These are phyloP conservation scores for Vitis riparia DNA, from an alignment of 164 flowering plant genomes.

Conservation along the genomic window DNA sequence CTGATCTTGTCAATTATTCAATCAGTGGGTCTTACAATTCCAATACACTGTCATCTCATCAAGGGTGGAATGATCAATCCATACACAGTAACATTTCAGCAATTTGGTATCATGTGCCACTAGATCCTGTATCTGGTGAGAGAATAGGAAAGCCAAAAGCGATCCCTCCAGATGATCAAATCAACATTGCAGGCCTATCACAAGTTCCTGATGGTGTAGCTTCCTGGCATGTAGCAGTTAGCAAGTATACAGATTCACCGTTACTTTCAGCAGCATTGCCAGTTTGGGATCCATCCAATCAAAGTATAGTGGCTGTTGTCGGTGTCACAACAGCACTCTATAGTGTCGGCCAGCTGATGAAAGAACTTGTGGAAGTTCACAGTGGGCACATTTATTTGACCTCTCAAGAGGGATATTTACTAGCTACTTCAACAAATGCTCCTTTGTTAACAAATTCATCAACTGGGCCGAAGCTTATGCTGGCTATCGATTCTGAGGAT, in stretches of 20 bases:
- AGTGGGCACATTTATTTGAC: slow-evolving; percentile 91
- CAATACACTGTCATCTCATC: slow-evolving; percentile 32
- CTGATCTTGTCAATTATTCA: slow-evolving; percentile 66
- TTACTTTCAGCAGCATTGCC: slow-evolving; percentile 95
- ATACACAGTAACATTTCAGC: slow-evolving; percentile 63
- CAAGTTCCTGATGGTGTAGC: slow-evolving; percentile 90
- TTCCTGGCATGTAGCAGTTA: slow-evolving; percentile 92
- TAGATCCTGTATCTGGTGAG: slow-evolving; percentile 77
- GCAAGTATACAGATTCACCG: slow-evolving; percentile 86
- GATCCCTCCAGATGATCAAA: slow-evolving; percentile 85
- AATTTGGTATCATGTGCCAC: slow-evolving; percentile 82
- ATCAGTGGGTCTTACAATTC: slow-evolving; percentile 28
- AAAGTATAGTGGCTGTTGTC: slow-evolving; percentile 88
- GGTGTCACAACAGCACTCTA: slow-evolving; percentile 92
- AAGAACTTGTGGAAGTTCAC: slow-evolving; percentile 79
- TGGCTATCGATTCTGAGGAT: slow-evolving; percentile 76
- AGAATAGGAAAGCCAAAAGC: slow-evolving; percentile 56
- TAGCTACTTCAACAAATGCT: slow-evolving; percentile 87
- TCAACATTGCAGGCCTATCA: slow-evolving; percentile 78
- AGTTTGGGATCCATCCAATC: slow-evolving; percentile 62
- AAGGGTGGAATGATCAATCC: slow-evolving; percentile 59
- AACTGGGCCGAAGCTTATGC: slow-evolving; percentile 65
- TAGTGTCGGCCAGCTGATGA: slow-evolving; percentile 97
- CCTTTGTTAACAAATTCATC: slow-evolving; percentile 70
- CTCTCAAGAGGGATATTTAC: slow-evolving; percentile 85